These are phyloP conservation scores for Diaporthe humulicola DNA, from an alignment of 2,329 filamentous ascomycete genomes.

Conservation along the genomic window DNA sequence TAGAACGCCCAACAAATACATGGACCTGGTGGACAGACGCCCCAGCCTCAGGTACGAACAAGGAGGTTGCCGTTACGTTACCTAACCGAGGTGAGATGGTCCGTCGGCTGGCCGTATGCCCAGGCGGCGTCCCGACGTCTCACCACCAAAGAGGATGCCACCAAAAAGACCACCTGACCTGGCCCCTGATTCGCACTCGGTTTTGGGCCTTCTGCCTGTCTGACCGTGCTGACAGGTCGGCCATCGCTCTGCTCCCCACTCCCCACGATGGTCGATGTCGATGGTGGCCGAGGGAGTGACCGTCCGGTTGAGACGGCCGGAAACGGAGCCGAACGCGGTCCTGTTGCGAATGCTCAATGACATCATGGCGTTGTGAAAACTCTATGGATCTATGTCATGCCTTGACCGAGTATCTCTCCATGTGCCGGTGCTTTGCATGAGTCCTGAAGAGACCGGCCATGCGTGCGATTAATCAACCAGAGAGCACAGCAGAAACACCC, in stretches of 20 bases:
- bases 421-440: not conserved
- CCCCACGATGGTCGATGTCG: too few species aligned
- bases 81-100: not conserved
- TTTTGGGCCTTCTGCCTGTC: not conserved
- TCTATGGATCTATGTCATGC: not conserved
- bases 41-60: not conserved
- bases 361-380: constrained; percentile 14
- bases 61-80: constrained; percentile 26
- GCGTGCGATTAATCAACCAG: not conserved
- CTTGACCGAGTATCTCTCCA: not conserved
- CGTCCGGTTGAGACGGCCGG: constrained; percentile 21
- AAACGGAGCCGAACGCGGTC: constrained; percentile 20
- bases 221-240: not conserved
- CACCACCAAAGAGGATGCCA: constrained; percentile 15
- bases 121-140: constrained; percentile 23
- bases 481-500: not conserved
- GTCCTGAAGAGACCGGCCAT: not conserved
- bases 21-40: not conserved
- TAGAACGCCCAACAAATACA: constrained; percentile 24
- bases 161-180: constrained; percentile 5
- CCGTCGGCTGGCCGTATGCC: constrained; percentile 13
- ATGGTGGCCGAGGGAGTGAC: constrained; percentile 12
- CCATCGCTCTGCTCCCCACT: not conserved
- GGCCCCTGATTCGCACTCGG: constrained; percentile 19
- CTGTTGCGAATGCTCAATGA: constrained; percentile 4